Evolutionary conservation across 352 stramenopile species (phyloP), one percentile per base, ranked within the genome.

Genomic region (Globisporangium canariense): DNA sequence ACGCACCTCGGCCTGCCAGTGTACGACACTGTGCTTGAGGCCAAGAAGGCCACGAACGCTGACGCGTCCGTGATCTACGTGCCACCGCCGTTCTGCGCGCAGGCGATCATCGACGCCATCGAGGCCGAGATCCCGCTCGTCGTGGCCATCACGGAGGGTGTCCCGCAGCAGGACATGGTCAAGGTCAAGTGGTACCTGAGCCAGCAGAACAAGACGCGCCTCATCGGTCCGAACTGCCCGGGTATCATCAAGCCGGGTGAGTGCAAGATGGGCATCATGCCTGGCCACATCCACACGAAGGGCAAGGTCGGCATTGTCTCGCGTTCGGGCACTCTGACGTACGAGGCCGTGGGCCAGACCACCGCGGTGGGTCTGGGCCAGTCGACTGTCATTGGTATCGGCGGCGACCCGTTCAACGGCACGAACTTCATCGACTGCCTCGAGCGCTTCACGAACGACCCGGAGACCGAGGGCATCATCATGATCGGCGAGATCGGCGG

Each of bases 241-340:
- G 98, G 98, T 67, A 99, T 99, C 73, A 99, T 99, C 88, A 99
- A 99, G 85, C 97, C 98, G 0, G 97, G 96, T 52, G 98, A 99
- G 84, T 99, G 96, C 77, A 99, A 99, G 81, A 99, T 99, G 83
- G 98, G 98, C 62, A 99, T 99, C 81, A 99, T 99, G 98, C 98
- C 98, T 60, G 98, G 97, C 58, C 99, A 99, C 88, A 99, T 99
- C 83, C 97, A 99, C 81, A 89, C 86, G 72, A 87, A 88, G 64
- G 97, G 98, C 57, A 99, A 98, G 79, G 98, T 99, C 72, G 98
- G 98, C 69, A 97, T 99, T 58, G 98, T 99, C n/a, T 98, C 91
- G 32, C 90, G 97, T 62, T 98, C 89, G 45, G 98, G 98, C 51
- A 99, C 98, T 4, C 74, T 99, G 20, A 99, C 98, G 0, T 99